A percentile compares a stretch with the other conserved stretches of the same genome.
These are phyloP conservation scores for Glebionis coronaria DNA, from an alignment of 129 eudicot species.

Conservation along the genomic window DNA sequence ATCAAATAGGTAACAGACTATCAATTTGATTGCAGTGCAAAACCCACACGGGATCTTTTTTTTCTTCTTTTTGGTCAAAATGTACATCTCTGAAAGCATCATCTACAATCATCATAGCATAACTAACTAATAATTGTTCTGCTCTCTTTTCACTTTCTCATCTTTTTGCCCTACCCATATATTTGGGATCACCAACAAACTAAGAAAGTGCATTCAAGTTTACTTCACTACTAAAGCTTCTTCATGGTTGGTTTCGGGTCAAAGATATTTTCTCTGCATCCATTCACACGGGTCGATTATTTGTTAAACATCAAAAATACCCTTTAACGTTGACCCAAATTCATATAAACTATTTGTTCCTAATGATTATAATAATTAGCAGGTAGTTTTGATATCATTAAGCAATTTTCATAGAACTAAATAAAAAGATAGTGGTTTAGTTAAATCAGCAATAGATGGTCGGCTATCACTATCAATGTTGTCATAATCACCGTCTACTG, in stretches of 20 bases:
- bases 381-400: background rate
- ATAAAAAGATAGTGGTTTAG: background rate
- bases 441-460: background rate
- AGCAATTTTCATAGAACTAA: too few species aligned
- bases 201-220: slow-evolving; percentile 16
- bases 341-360: background rate
- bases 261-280: background rate
- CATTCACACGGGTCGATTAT: background rate
- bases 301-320: background rate
- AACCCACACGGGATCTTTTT: slow-evolving; percentile 23
- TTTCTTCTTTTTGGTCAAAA: slow-evolving; percentile 22
- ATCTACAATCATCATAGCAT: slow-evolving; percentile 18
- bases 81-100: slow-evolving; percentile 22
- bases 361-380: background rate
- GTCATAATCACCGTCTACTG: slow-evolving; percentile 20
- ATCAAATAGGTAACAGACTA: slow-evolving; percentile 2
- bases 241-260: slow-evolving; percentile 9
- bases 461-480: slow-evolving; percentile 4
- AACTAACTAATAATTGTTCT: slow-evolving; percentile 15
- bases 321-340: background rate
- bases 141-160: background rate
- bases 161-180: slow-evolving; percentile 5
- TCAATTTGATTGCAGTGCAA: slow-evolving; percentile 23
- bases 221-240: slow-evolving; percentile 18
- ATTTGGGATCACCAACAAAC: slow-evolving; percentile 21